These are phyloP conservation scores for Spencermartinsiella europaea DNA, from an alignment of 805 yeast species.

Conservation along the genomic window DNA sequence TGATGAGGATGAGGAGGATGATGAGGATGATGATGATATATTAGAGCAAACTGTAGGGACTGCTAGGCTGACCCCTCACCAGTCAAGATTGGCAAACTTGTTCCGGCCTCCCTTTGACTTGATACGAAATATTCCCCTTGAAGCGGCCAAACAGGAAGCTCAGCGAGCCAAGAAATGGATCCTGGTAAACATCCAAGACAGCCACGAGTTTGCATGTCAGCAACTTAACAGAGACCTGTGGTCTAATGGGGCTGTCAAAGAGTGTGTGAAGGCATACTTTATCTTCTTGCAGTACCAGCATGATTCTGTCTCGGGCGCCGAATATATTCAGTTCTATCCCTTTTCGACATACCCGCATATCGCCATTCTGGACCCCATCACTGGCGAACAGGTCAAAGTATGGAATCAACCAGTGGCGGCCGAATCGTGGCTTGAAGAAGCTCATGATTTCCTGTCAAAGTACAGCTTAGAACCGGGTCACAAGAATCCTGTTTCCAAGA, in stretches of 20 bases:
- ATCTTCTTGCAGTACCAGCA: slow-evolving; percentile 80
- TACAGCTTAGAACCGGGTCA: slow-evolving; percentile 62
- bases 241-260: slow-evolving; percentile 65
- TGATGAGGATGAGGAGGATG: slow-evolving; percentile 34
- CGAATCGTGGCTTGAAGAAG: slow-evolving; percentile 58
- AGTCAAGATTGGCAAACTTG: slow-evolving; percentile 67
- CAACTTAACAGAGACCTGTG: slow-evolving; percentile 89
- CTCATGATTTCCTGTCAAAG: slow-evolving; percentile 59
- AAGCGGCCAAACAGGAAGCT: slow-evolving; percentile 67
- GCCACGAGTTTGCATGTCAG: slow-evolving; percentile 81
- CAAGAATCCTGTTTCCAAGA: slow-evolving; percentile 50
- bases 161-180: slow-evolving; percentile 69
- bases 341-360: slow-evolving; percentile 77
- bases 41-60: slow-evolving; percentile 18
- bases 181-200: slow-evolving; percentile 81
- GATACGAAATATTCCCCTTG: slow-evolving; percentile 63
- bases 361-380: slow-evolving; percentile 87
- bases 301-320: slow-evolving; percentile 69
- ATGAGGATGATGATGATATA: slow-evolving; percentile 25
- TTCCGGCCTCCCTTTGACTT: slow-evolving; percentile 94
- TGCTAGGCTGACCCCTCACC: slow-evolving; percentile 45
- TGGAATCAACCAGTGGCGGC: slow-evolving; percentile 67
- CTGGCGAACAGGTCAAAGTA: slow-evolving; percentile 79
- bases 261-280: slow-evolving; percentile 59
- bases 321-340: slow-evolving; percentile 68